These are phyloP conservation scores for Bryopsis sp. DNA, from an alignment of 139 green algal genomes.

Conservation along the genomic window DNA sequence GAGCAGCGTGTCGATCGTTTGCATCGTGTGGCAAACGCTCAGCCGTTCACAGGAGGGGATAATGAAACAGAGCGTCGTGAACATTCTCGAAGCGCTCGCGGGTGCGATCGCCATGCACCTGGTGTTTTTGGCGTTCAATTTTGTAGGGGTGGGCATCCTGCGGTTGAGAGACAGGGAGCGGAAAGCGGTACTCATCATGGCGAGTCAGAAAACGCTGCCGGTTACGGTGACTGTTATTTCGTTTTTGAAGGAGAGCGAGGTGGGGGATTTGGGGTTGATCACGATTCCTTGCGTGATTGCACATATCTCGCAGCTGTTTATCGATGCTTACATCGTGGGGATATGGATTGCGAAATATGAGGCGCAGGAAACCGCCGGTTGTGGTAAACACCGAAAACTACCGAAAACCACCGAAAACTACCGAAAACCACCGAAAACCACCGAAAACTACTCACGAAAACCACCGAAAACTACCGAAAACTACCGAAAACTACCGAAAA, in stretches of 20 bases:
- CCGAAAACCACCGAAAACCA: too few relatives aligned
- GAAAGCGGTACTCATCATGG: conserved; percentile 41
- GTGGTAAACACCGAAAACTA: too few relatives aligned
- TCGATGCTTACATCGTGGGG: conserved; percentile 17
- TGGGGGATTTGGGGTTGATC: conserved; percentile 50
- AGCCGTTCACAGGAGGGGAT: conserved; percentile 2
- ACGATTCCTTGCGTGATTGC: conserved; percentile 70
- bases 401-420: too few relatives aligned
- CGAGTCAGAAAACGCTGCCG: conserved; percentile 46
- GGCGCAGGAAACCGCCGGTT: too few relatives aligned
- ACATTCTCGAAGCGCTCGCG: conserved; percentile 20
- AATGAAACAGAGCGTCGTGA: background rate
- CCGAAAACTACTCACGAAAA: too few relatives aligned
- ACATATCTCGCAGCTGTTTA: conserved; percentile 49
- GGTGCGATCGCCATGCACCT: conserved; percentile 38
- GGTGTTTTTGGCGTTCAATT: conserved; percentile 45
- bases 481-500: too few relatives aligned
- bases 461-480: too few relatives aligned
- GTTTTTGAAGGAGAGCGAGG: conserved; percentile 27
- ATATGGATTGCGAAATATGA: conserved; percentile 7
- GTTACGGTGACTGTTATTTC: conserved; percentile 45
- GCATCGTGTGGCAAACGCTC: conserved; percentile 58
- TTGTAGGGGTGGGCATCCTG: conserved; percentile 30
- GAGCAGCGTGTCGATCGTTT: conserved; percentile 33
- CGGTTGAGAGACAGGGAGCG: conserved; percentile 36